These are phyloP conservation scores for Tetratostichococcus sp. DNA, from an alignment of 139 green algal genomes.

Conservation along the genomic window DNA sequence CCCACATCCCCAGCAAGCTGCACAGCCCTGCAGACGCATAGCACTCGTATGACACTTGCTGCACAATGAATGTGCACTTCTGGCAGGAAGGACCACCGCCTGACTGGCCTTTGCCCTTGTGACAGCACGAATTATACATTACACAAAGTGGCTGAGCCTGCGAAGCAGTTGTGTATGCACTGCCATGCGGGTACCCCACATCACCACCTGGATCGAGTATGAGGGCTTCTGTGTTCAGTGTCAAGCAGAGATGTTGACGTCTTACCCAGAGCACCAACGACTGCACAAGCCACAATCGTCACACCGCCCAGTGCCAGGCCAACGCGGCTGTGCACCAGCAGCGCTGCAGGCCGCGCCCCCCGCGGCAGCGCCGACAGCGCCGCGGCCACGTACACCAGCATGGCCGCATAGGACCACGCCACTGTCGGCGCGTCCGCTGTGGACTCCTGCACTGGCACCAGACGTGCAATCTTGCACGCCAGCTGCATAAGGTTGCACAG, in stretches of 20 bases:
- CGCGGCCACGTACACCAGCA: conserved; percentile 79
- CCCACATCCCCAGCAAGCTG: conserved; percentile 41
- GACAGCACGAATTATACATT: too few species aligned
- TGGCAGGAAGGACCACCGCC: too few species aligned
- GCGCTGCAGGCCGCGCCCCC: conserved; percentile 3
- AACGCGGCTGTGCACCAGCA: conserved; percentile 44
- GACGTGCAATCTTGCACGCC: too few species aligned
- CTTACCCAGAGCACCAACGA: conserved; percentile 56
- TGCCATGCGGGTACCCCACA: too few species aligned
- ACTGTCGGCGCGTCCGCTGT: conserved; percentile 58
- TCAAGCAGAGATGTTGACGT: conserved; percentile 11
- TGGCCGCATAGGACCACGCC: conserved; percentile 74
- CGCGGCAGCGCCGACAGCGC: conserved; percentile 54
- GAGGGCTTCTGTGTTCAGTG: neutral
- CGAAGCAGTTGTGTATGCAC: too few species aligned
- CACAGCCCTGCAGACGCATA: conserved; percentile 37
- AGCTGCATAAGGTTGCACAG: too few species aligned
- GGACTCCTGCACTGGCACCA: neutral
- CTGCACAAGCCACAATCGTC: conserved; percentile 62
- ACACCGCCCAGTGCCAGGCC: conserved; percentile 69
- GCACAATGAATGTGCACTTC: too few species aligned
- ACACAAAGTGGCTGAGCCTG: too few species aligned
- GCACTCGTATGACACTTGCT: too few species aligned
- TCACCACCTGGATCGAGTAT: too few species aligned
- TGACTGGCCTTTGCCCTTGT: too few species aligned